These are phyloP conservation scores for Syncephalastrum sp. DNA, from an alignment of 371 early-diverging fungal species.

Conservation along the genomic window DNA sequence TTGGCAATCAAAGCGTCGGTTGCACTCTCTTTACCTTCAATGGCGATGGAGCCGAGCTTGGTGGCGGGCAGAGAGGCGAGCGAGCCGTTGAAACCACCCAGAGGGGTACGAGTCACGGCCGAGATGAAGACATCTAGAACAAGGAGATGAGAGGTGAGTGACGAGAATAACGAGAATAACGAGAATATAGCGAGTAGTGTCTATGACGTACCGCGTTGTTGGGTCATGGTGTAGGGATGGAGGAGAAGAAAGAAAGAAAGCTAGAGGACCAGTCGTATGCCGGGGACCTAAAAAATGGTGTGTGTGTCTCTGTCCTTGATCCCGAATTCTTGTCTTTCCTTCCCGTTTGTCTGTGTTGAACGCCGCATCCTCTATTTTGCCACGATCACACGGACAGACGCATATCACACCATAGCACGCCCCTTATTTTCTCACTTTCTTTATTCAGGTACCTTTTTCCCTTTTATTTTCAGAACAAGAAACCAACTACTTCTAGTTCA, in stretches of 20 bases:
- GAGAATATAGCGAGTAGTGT: background rate
- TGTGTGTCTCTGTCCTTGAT: too few relatives aligned
- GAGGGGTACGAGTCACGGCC: slow-evolving; percentile 88
- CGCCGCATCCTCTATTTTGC: too few relatives aligned
- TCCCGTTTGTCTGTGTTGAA: too few relatives aligned
- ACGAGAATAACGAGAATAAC: background rate
- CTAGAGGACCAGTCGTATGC: background rate
- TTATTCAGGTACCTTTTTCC: too few relatives aligned
- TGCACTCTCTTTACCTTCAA: slow-evolving; percentile 68
- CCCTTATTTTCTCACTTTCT: too few relatives aligned
- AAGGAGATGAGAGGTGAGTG: background rate
- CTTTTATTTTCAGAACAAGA: too few relatives aligned
- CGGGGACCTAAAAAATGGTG: background rate
- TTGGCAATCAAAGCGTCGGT: too few relatives aligned
- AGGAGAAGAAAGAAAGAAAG: slow-evolving; percentile 2
- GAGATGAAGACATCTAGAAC: slow-evolving; percentile 83
- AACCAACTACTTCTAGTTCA: too few relatives aligned
- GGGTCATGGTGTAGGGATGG: slow-evolving; percentile 8
- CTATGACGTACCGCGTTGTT: slow-evolving; percentile 8
- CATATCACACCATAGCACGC: too few relatives aligned
- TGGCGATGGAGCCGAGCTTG: slow-evolving; percentile 86
- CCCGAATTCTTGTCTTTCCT: too few relatives aligned
- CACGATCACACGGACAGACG: too few relatives aligned
- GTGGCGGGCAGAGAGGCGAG: slow-evolving; percentile 84
- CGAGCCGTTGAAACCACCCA: slow-evolving; percentile 92